Percentiles rank a stretch among this genome's conserved stretches.
phyloP scores from a whole-genome alignment of 2,329 filamentous ascomycete species.

The Thelonectria rubi region DNA sequence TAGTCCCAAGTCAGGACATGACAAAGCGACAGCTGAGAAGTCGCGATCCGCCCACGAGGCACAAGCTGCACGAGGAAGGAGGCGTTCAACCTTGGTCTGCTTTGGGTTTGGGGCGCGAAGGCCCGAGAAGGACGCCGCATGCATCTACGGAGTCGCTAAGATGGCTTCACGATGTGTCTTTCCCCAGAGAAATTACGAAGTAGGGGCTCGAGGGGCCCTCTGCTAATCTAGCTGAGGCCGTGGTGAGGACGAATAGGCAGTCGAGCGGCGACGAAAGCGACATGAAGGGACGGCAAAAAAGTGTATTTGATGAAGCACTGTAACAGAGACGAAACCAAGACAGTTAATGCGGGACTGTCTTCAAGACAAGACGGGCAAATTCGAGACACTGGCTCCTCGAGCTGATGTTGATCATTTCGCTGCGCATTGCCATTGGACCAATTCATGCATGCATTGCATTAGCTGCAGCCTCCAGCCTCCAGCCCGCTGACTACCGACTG shows the following conservation, averaged over 20 bases:
- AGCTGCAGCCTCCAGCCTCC: neutral
- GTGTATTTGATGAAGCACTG: slow-evolving; percentile 16
- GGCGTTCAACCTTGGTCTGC: slow-evolving; percentile 25
- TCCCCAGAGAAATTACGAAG: neutral
- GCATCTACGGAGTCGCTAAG: neutral
- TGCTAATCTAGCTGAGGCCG: slow-evolving; percentile 22
- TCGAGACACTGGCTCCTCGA: neutral
- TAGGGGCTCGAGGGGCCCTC: neutral
- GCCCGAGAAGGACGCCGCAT: neutral
- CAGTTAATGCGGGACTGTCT: slow-evolving; percentile 11
- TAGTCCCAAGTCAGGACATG: slow-evolving; percentile 8
- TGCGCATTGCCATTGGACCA: neutral
- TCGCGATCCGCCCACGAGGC: slow-evolving; percentile 25
- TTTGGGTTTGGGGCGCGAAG: too few species aligned
- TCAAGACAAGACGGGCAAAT: slow-evolving; percentile 12
- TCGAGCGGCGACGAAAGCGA: neutral
- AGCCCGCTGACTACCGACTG: neutral
- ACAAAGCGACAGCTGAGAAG: slow-evolving; percentile 11
- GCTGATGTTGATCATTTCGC: neutral
- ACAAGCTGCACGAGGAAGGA: slow-evolving; percentile 13
- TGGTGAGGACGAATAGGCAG: slow-evolving; percentile 21
- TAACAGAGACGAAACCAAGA: slow-evolving; percentile 15
- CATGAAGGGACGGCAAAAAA: neutral
- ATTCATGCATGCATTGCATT: neutral
- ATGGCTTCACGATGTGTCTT: too few species aligned